A percentile compares a stretch with the other conserved stretches of the same genome.
Conservation (phyloP, 768 basidiomycete species). For the Agaricus subrufescens region DNA sequence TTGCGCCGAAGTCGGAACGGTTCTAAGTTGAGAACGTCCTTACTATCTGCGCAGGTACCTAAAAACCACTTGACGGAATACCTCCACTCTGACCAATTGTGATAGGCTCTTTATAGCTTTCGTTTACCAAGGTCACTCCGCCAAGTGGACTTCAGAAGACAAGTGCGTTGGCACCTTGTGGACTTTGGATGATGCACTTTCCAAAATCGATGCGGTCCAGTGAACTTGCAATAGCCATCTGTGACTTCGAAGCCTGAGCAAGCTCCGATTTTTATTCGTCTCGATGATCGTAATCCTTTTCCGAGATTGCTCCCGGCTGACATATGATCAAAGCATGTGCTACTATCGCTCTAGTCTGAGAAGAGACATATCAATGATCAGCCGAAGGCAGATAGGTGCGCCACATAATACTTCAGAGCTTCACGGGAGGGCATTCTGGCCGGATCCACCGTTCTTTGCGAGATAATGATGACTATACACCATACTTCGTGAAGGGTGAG, state of each 20-base stretch:
- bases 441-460: no score
- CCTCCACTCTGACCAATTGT: not conserved
- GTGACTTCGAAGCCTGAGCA: not conserved
- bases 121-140: not conserved
- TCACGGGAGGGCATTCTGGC: no score
- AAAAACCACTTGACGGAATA: not conserved
- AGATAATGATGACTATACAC: no score
- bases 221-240: not conserved
- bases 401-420: no score
- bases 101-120: not conserved
- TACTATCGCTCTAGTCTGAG: no score
- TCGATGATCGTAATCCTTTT: not conserved
- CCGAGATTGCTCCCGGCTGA: not conserved
- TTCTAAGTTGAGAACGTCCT: not conserved
- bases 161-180: not conserved
- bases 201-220: not conserved
- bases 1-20: constrained; percentile 8
- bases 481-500: not conserved
- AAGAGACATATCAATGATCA: no score
- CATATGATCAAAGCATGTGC: not conserved
- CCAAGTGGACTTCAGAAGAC: not conserved
- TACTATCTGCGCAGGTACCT: not conserved
- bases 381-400: no score
- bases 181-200: not conserved
- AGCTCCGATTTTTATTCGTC: not conserved